Percentiles rank a stretch among this genome's conserved stretches.
phyloP scores from a whole-genome alignment of 441 rosid genomes.

The Lepidium campestre region DNA sequence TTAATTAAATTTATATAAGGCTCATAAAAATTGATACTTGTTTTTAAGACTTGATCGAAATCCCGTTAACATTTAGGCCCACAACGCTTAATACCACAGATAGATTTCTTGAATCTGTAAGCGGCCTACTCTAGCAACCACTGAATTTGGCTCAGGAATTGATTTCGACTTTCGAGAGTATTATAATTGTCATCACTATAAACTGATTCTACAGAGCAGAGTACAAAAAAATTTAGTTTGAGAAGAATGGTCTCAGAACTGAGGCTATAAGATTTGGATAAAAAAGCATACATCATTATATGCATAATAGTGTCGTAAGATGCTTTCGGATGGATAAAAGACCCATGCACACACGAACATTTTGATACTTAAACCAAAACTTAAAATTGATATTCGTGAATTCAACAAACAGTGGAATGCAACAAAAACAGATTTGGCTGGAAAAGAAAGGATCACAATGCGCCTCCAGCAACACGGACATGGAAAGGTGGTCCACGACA shows the following conservation, averaged over 20 bases:
- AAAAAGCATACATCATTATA: constrained; percentile 3
- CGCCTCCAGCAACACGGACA: constrained; percentile 61
- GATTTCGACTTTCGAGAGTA: background rate
- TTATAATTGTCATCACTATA: background rate
- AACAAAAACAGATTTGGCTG: background rate
- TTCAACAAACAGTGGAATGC: background rate
- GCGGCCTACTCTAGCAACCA: too few species aligned
- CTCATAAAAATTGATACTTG: too few species aligned
- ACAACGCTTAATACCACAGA: background rate
- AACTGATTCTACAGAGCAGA: background rate
- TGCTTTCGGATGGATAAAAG: too few species aligned
- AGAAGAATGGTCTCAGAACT: background rate
- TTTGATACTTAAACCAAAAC: constrained; percentile 11
- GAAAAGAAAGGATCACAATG: constrained; percentile 24
- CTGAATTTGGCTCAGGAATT: background rate
- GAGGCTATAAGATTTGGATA: constrained; percentile 10
- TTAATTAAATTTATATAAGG: too few species aligned
- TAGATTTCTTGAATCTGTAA: too few species aligned
- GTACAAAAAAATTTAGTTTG: background rate
- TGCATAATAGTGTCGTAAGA: constrained; percentile 11
- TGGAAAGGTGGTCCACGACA: constrained; percentile 92
- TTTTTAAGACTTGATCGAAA: too few species aligned
- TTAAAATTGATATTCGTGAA: constrained; percentile 7
- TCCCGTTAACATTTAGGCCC: too few species aligned
- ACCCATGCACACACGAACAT: constrained; percentile 1